These are phyloP conservation scores for Hibiscus trionum DNA, from an alignment of 345 rosid species.

Conservation along the genomic window DNA sequence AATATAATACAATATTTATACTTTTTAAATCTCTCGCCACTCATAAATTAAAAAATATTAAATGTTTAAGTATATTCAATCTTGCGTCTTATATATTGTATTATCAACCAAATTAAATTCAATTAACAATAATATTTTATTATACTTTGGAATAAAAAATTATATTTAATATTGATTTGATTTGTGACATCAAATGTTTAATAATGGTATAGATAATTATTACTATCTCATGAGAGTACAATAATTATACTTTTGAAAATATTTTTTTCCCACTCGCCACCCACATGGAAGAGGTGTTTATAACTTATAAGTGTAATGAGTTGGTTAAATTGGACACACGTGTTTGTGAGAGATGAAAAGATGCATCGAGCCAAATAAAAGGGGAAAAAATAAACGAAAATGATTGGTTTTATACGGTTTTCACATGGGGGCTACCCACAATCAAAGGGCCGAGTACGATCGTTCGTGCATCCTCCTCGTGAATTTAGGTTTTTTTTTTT, in stretches of 20 bases:
- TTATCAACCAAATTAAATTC: too few relatives aligned
- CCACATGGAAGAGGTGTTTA: background rate
- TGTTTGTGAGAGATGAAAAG: constrained; percentile 16
- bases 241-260: background rate
- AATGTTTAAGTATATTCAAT: too few relatives aligned
- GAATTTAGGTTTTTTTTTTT: background rate
- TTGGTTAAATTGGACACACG: constrained; percentile 32
- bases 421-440: constrained; percentile 29
- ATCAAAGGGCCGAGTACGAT: constrained; percentile 19
- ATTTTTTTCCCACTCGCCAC: background rate
- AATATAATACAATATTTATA: too few relatives aligned
- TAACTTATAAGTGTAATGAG: constrained; percentile 22
- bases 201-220: too few relatives aligned
- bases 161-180: too few relatives aligned
- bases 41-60: too few relatives aligned
- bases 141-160: too few relatives aligned
- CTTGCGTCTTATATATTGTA: too few relatives aligned
- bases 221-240: background rate
- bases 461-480: constrained; percentile 12
- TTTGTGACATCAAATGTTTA: too few relatives aligned
- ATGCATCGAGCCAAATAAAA: constrained; percentile 23
- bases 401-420: constrained; percentile 14
- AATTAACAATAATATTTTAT: too few relatives aligned
- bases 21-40: too few relatives aligned
- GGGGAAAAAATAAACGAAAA: constrained; percentile 10